Conservation (phyloP, 306 rosid species). For the Corylus avellana region DNA sequence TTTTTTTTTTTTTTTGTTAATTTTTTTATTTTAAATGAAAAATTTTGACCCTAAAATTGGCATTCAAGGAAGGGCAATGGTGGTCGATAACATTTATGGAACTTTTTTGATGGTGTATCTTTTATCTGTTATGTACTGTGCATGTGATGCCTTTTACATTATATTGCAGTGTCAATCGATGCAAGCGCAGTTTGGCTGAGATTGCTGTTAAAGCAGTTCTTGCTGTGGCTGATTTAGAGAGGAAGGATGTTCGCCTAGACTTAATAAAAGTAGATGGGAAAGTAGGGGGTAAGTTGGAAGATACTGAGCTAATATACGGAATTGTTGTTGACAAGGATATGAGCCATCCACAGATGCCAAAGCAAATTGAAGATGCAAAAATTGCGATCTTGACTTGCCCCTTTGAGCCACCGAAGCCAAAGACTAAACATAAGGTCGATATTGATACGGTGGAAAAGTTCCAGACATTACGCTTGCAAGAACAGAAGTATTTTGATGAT, state of each 20-base stretch:
- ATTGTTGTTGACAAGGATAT: conserved; percentile 92
- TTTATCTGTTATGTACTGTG: not conserved
- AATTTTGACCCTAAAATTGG: not conserved
- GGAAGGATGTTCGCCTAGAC: conserved; percentile 92
- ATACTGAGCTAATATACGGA: conserved; percentile 91
- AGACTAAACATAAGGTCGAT: conserved; percentile 99
- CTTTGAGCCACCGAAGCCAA: conserved; percentile 99
- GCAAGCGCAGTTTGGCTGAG: conserved; percentile 94
- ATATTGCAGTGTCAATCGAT: conserved; percentile 83
- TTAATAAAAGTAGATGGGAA: conserved; percentile 92
- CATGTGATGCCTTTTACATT: conserved; percentile 8
- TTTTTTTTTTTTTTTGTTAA: not conserved
- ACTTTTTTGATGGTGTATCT: not conserved
- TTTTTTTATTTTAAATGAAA: not conserved
- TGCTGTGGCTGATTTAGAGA: conserved; percentile 95
- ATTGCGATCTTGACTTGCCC: conserved; percentile 98
- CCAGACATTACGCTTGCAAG: conserved; percentile 81
- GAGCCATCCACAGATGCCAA: conserved; percentile 99
- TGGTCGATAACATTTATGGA: not conserved
- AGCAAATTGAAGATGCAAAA: conserved; percentile 84
- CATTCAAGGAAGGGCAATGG: not conserved
- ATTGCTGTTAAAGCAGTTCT: conserved; percentile 93
- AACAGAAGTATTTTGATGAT: conserved; percentile 87
- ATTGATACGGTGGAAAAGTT: conserved; percentile 96
- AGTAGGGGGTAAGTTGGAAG: conserved; percentile 97